Conservation (phyloP, 148 eudicot species). For the Spergularia bocconei region DNA sequence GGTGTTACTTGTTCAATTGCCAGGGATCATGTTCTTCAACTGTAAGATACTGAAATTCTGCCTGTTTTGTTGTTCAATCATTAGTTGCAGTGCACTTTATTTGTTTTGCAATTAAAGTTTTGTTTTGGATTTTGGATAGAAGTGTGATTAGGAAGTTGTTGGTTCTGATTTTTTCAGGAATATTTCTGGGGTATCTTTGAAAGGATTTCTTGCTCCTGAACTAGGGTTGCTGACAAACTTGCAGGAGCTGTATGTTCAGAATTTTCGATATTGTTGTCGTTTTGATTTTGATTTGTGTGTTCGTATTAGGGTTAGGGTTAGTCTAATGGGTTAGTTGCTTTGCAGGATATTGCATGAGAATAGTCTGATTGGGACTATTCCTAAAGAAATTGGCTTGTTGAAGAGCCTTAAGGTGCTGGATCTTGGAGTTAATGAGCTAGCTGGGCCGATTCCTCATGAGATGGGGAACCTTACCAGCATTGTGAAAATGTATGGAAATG, state of each 20-base stretch:
- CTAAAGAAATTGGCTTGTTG: slow-evolving; percentile 71
- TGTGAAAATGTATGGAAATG: slow-evolving; percentile 53
- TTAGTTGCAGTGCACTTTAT: too few species aligned
- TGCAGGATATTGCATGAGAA: slow-evolving; percentile 79
- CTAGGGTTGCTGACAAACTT: slow-evolving; percentile 54
- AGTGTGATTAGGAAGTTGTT: neutral
- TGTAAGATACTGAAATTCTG: slow-evolving; percentile 47
- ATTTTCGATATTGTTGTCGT: neutral
- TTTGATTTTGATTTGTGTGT: neutral
- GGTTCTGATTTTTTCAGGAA: slow-evolving; percentile 51
- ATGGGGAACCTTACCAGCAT: slow-evolving; percentile 63
- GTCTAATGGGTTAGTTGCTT: slow-evolving; percentile 1
- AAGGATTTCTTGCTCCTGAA: slow-evolving; percentile 83
- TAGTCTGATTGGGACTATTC: slow-evolving; percentile 72
- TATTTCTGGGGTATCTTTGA: slow-evolving; percentile 70
- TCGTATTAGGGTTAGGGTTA: slow-evolving; percentile 9
- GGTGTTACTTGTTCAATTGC: slow-evolving; percentile 64
- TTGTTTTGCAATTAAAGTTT: neutral
- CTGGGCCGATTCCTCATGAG: slow-evolving; percentile 77
- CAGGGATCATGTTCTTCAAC: slow-evolving; percentile 59
- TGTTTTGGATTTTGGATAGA: neutral
- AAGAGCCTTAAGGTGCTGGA: slow-evolving; percentile 68
- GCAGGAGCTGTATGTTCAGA: slow-evolving; percentile 64
- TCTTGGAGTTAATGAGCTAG: slow-evolving; percentile 69
- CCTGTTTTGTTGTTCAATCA: neutral